phyloP scores from a whole-genome alignment of 768 basidiomycete species.

The Podaxis mareebaensis region DNA sequence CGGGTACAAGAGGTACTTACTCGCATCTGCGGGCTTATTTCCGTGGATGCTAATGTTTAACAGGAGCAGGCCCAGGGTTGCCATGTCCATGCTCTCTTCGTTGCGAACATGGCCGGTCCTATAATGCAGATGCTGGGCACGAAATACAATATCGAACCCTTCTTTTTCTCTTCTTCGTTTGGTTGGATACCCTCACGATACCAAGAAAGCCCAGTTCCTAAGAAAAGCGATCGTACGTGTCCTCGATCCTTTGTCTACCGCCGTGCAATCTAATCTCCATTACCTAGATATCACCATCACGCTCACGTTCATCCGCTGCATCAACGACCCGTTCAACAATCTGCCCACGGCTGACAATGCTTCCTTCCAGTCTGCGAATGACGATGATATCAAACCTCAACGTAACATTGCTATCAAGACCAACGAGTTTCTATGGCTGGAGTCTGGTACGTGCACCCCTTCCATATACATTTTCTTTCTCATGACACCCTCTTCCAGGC shows the following conservation, averaged over 20 bases:
- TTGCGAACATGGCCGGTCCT: conserved; percentile 47
- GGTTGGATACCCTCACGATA: conserved; percentile 72
- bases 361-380: neutral
- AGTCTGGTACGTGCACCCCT: neutral
- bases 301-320: conserved; percentile 45
- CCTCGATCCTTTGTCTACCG: conserved; percentile 52
- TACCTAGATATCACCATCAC: conserved; percentile 50
- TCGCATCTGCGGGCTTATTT: neutral
- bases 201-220: conserved; percentile 43
- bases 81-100: conserved; percentile 48
- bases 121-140: conserved; percentile 55
- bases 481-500: conserved; percentile 14
- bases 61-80: conserved; percentile 23
- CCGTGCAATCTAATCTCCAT: conserved; percentile 13
- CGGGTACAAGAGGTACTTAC: conserved; percentile 26
- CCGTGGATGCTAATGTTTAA: neutral
- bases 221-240: conserved; percentile 52
- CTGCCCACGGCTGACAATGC: neutral
- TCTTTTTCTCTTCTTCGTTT: conserved; percentile 65
- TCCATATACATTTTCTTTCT: neutral
- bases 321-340: conserved; percentile 19
- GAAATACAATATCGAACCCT: conserved; percentile 61
- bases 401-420: conserved; percentile 10
- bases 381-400: neutral
- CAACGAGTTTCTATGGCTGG: conserved; percentile 10